Evolutionary conservation across 441 rosid species (phyloP).

Genomic region (Dalechampia spathulata): DNA sequence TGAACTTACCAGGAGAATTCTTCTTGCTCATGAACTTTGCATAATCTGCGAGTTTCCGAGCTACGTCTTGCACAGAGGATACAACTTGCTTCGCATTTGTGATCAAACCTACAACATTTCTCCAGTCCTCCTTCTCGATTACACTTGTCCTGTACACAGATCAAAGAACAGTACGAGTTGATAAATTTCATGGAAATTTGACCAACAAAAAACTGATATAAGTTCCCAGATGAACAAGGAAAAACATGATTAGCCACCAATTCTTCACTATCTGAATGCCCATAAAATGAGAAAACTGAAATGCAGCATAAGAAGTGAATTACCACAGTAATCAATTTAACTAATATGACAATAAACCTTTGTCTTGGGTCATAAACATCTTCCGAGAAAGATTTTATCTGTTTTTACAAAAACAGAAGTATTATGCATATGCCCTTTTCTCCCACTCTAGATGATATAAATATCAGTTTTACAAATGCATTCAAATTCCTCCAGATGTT

Average conservation of each 20-base stretch:
- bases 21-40: constrained; percentile 52
- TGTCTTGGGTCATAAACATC: not conserved
- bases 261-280: too few relatives aligned
- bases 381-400: not conserved
- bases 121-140: constrained; percentile 87
- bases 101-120: constrained; percentile 56
- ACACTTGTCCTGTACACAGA: constrained; percentile 61
- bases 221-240: not conserved
- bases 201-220: not conserved
- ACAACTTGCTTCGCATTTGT: constrained; percentile 87
- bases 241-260: not conserved
- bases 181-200: not conserved
- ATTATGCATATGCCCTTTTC: not conserved
- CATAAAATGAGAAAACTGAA: too few relatives aligned
- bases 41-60: constrained; percentile 75
- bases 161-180: not conserved
- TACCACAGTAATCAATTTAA: too few relatives aligned
- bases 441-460: not conserved
- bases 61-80: constrained; percentile 85
- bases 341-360: not conserved
- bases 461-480: not conserved
- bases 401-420: not conserved
- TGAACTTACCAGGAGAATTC: constrained; percentile 38
- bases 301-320: not conserved
- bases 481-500: not conserved